These are phyloP conservation scores for Trichoderma gamsii DNA, from an alignment of 495 filamentous ascomycete genomes.

Conservation along the genomic window DNA sequence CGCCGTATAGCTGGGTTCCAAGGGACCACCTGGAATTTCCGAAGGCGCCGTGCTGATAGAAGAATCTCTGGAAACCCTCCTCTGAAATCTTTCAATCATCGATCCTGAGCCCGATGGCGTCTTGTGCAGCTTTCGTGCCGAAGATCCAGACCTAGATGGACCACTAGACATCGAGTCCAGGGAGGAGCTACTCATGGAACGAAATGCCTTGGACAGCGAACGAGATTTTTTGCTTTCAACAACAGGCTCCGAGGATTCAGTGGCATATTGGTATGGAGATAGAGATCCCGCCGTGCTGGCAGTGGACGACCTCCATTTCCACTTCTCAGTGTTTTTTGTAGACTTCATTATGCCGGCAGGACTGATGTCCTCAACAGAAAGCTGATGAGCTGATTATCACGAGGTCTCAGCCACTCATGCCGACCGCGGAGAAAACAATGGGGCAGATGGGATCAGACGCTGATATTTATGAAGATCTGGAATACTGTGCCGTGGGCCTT, in stretches of 20 bases:
- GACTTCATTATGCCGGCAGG: background rate
- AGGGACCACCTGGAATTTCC: background rate
- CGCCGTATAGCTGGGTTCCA: background rate
- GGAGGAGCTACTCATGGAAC: constrained; percentile 15
- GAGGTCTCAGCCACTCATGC: background rate
- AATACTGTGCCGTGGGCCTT: background rate
- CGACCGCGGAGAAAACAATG: background rate
- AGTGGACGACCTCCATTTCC: constrained; percentile 11
- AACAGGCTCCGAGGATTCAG: background rate
- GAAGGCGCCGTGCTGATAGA: background rate
- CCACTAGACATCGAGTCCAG: constrained; percentile 1
- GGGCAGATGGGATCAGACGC: background rate
- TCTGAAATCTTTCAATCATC: constrained; percentile 13
- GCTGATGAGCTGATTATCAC: background rate
- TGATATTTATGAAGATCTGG: background rate
- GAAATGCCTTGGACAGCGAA: constrained; percentile 7
- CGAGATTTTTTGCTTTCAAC: constrained; percentile 3
- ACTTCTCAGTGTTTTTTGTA: background rate
- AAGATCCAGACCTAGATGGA: constrained; percentile 10
- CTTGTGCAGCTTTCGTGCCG: constrained; percentile 11
- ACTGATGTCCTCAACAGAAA: background rate
- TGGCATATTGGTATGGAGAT: background rate
- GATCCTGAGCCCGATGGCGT: constrained; percentile 9
- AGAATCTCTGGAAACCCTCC: constrained; percentile 13
- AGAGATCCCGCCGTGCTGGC: background rate